These are phyloP conservation scores for Xerocomellus dryophilus DNA, from an alignment of 768 basidiomycete species.

Conservation along the genomic window DNA sequence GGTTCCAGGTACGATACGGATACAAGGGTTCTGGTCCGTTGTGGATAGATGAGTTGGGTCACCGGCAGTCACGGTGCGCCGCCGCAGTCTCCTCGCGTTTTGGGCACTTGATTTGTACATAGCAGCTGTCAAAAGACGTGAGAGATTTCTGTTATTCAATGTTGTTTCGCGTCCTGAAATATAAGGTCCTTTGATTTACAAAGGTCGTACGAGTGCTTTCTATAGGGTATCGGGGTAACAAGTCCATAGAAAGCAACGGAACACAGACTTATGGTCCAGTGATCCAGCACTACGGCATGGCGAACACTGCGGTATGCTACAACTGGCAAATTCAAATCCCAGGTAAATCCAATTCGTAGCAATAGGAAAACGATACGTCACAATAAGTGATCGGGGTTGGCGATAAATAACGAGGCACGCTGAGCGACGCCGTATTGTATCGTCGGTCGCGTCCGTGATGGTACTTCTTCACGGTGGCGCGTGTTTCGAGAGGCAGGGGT, in stretches of 20 bases:
- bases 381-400: slow-evolving; percentile 50
- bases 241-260: not conserved
- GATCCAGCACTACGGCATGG: not conserved
- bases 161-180: not conserved
- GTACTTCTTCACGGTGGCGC: slow-evolving; percentile 41
- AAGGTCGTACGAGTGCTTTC: not conserved
- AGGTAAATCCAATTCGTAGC: slow-evolving; percentile 1
- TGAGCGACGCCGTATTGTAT: slow-evolving; percentile 67
- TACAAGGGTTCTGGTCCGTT: not conserved
- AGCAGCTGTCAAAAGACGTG: not conserved
- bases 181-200: not conserved
- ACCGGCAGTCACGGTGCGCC: slow-evolving; percentile 8
- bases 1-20: slow-evolving; percentile 17
- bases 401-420: slow-evolving; percentile 62
- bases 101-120: not conserved
- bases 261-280: slow-evolving; percentile 2
- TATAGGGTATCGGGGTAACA: slow-evolving; percentile 9
- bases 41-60: not conserved
- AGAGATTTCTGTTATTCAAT: not conserved
- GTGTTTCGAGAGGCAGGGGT: slow-evolving; percentile 38
- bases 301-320: not conserved
- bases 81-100: not conserved
- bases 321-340: not conserved
- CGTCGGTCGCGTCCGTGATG: slow-evolving; percentile 37
- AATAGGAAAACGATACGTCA: slow-evolving; percentile 8